Percentiles rank a stretch among this genome's conserved stretches.
phyloP scores from a whole-genome alignment of 176 grass and related monocot species.

The Rhynchospora tenuis region DNA sequence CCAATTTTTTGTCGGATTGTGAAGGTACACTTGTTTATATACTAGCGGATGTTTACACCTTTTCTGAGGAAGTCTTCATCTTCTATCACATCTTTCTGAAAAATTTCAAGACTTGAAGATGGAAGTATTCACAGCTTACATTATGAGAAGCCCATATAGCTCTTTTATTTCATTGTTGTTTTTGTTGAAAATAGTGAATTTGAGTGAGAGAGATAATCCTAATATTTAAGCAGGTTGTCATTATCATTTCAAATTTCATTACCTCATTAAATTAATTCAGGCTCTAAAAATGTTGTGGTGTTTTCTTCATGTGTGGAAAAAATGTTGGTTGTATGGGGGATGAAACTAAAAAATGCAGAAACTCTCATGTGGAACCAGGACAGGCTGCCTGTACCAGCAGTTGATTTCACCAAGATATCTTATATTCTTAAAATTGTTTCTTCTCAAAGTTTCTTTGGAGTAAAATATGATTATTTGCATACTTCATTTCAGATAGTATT shows the following conservation, averaged over 20 bases:
- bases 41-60: not conserved
- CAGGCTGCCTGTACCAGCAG: not conserved
- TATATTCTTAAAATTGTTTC: not conserved
- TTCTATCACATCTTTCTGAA: not conserved
- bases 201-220: not conserved
- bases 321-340: not conserved
- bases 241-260: not conserved
- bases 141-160: not conserved
- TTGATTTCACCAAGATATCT: not conserved
- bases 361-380: not conserved
- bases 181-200: not conserved
- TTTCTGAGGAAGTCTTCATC: not conserved
- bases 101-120: not conserved
- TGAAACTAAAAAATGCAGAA: not conserved
- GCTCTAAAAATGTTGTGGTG: not conserved
- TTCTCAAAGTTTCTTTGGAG: slow-evolving; percentile 17
- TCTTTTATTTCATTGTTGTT: not conserved
- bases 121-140: not conserved
- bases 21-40: not conserved
- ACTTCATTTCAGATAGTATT: slow-evolving; percentile 85
- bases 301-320: not conserved
- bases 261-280: not conserved
- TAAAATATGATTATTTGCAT: not conserved
- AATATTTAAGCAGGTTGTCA: too few relatives aligned
- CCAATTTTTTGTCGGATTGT: not conserved